phyloP scores from a whole-genome alignment of 2,329 filamentous ascomycete species.

The Aspergillus tamarii region DNA sequence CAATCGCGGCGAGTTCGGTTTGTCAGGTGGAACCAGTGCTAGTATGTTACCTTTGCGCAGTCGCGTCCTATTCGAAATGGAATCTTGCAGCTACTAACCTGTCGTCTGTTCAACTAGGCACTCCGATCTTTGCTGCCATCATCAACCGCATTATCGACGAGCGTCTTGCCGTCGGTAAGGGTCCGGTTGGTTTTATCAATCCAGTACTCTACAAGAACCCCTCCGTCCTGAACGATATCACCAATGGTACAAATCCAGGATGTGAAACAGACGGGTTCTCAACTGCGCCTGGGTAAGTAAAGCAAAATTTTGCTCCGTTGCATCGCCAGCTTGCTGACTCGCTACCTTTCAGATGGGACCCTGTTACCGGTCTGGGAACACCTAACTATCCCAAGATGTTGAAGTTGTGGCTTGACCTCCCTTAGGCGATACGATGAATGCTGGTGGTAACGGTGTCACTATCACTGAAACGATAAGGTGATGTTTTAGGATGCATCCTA shows the following conservation, averaged over 20 bases:
- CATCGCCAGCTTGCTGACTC: neutral
- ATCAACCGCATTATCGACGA: constrained; percentile 15
- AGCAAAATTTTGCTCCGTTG: rapidly evolving
- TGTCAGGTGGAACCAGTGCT: constrained; percentile 8
- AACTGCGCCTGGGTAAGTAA: constrained; percentile 9
- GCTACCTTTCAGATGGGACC: constrained; percentile 5
- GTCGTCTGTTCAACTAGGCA: neutral
- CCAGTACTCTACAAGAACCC: constrained; percentile 10
- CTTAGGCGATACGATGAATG: neutral
- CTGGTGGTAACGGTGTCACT: neutral
- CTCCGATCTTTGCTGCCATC: constrained; percentile 12
- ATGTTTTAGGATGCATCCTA: neutral
- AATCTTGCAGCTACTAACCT: neutral
- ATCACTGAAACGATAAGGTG: neutral
- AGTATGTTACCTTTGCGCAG: neutral
- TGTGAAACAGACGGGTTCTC: constrained; percentile 12
- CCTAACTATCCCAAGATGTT: constrained; percentile 12
- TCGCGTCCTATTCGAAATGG: no score
- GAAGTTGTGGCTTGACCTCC: constrained; percentile 5
- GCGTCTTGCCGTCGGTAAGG: constrained; percentile 10
- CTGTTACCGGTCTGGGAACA: constrained; percentile 8
- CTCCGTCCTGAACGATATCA: constrained; percentile 12
- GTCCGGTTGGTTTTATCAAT: constrained; percentile 9
- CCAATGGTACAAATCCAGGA: constrained; percentile 8
- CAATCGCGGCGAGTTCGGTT: neutral